Evolutionary conservation across 495 filamentous ascomycete genomes (phyloP), one percentile per base, ranked within the genome.

Genomic region (Recurvomyces mirabilis): DNA sequence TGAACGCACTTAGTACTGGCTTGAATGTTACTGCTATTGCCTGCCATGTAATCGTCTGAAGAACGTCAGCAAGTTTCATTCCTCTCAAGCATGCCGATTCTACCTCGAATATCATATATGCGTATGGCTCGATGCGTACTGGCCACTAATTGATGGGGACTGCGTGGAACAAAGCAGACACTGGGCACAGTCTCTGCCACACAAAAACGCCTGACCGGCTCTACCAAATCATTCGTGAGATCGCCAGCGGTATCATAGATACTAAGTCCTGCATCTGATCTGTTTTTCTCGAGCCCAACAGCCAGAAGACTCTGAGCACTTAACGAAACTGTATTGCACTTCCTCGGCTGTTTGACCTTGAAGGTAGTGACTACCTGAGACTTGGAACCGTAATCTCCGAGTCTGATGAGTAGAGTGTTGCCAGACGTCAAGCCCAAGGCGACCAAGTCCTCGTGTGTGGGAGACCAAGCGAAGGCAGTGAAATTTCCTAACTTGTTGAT

Each of bases 281-380:
- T 78, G 23, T 93, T 86, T 48, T 85, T 74, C 54, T 98, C 93
- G 30, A 96, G 68, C 12, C 86, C 91, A 13, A 87, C 83, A 14
- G 91, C 91, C 49, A 98, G 67, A 45, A 84, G 67, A 4, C 84
- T 81, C 26, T 75, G 71, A 19, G 74, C 76, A 58, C 78, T 93
- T 63, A 98, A 94, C 3, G 87, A 82, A 15, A 96, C 79, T 10
- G 87, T 82, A 60, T 96, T 94, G 58, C 87, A 94, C 47, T 82
- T 80, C 26, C 91, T 78, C 46, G 87, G 79, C 47, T 88, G 79
- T 56, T 87, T 93, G 43, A 89, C 75, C 7, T 78, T 78, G 28
- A 94, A 85, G 5, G 57, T 46, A 19, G 56, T 40, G 78, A 81
- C 31, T 78, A 60, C 38, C 69, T 78, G 41, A 69, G 73, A 51